phyloP scores from a whole-genome alignment of 768 basidiomycete genomes.

The Vararia minispora region DNA sequence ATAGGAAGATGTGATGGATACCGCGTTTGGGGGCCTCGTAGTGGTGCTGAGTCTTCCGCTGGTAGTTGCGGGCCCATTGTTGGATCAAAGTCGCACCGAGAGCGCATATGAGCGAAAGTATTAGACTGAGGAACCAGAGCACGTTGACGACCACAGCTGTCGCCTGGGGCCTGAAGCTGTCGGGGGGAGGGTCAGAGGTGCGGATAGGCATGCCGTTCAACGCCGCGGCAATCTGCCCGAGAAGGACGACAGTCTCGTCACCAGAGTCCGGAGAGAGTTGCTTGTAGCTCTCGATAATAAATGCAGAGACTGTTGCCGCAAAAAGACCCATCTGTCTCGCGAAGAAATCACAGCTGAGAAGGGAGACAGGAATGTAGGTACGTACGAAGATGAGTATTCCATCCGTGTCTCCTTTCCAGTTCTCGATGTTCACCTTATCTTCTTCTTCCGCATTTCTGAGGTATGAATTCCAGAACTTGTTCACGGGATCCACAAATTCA shows the following conservation, averaged over 20 bases:
- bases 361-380: too few species aligned
- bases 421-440: conserved; percentile 4
- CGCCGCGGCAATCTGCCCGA: too few species aligned
- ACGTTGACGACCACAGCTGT: conserved; percentile 7
- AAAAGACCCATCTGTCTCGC: conserved; percentile 1
- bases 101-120: conserved; percentile 8
- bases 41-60: conserved; percentile 6
- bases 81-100: conserved; percentile 6
- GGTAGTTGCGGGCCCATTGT: conserved; percentile 8
- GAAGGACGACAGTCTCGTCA: not conserved
- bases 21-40: conserved; percentile 5
- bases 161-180: too few species aligned
- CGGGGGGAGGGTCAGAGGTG: too few species aligned
- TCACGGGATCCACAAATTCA: conserved; percentile 5
- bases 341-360: too few species aligned
- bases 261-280: not conserved
- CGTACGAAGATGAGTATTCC: conserved; percentile 10
- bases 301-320: not conserved
- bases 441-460: conserved; percentile 4
- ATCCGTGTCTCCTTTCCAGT: conserved; percentile 10
- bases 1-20: conserved; percentile 5
- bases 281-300: not conserved
- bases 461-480: conserved; percentile 10
- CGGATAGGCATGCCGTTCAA: too few species aligned
- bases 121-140: conserved; percentile 8